These are phyloP conservation scores for Cyathus striatus DNA, from an alignment of 768 basidiomycete genomes.

Conservation along the genomic window DNA sequence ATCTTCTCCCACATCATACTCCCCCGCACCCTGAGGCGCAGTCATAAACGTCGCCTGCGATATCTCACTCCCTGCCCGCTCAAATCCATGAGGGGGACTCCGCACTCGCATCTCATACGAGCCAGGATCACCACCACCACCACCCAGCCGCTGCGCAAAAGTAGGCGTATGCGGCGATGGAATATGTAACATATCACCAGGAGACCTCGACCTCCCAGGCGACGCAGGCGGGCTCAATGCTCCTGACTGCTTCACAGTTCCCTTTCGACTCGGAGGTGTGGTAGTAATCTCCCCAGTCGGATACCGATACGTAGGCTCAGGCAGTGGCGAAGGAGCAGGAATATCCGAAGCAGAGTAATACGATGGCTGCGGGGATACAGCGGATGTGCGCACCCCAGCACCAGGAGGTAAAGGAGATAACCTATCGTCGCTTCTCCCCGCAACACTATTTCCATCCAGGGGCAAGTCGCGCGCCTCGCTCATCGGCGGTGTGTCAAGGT, in stretches of 20 bases:
- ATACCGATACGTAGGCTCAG: slow-evolving; percentile 43
- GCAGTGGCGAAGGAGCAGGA: slow-evolving; percentile 56
- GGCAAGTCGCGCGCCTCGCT: slow-evolving; percentile 23
- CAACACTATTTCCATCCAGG: slow-evolving; percentile 5
- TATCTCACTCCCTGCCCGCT: slow-evolving; percentile 30
- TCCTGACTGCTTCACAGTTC: slow-evolving; percentile 19
- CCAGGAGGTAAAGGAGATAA: slow-evolving; percentile 18
- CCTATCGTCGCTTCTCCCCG: slow-evolving; percentile 12
- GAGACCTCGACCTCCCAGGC: slow-evolving; percentile 4
- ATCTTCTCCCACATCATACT: slow-evolving; percentile 5
- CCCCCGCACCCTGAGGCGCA: slow-evolving; percentile 29
- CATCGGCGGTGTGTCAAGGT: slow-evolving; percentile 39
- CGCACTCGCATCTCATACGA: slow-evolving; percentile 36
- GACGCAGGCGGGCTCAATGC: background rate
- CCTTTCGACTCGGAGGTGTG: slow-evolving; percentile 35
- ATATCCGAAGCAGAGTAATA: slow-evolving; percentile 71
- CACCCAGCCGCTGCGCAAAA: slow-evolving; percentile 9
- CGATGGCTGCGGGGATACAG: slow-evolving; percentile 41
- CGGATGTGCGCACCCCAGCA: slow-evolving; percentile 12
- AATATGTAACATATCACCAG: background rate
- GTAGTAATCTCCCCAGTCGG: slow-evolving; percentile 41
- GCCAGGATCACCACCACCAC: slow-evolving; percentile 9
- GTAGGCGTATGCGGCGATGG: background rate
- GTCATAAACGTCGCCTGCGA: slow-evolving; percentile 37
- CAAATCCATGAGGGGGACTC: slow-evolving; percentile 16